Base-by-base conservation (phyloP, 768 basidiomycete genomes). In the Trametes coccinea region DNA sequence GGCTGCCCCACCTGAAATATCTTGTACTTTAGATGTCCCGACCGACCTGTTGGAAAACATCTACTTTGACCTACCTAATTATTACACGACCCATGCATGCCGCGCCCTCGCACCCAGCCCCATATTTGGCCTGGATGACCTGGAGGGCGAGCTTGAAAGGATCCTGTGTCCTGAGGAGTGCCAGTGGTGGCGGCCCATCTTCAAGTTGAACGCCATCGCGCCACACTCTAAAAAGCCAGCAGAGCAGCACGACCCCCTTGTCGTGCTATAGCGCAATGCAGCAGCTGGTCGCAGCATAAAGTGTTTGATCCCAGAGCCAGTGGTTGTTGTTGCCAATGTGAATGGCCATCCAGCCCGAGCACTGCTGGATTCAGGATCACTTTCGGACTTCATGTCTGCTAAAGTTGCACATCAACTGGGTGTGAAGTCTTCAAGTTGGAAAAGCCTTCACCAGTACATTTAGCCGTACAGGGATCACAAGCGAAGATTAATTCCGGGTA, bases 321-420 rank as follows among this genome's bases (percentile, higher is more conserved):
- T 69, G 0, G 57, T 73, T 0, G 55, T 72, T 0, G 47, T 61
- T 0, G 66, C 68, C 0, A 22, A 61, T 0, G 61, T 75, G 0
- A 70, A 75, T 17, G 69, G 72, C 0, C 53, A 65, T 0, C 59
- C 67, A 0, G 66, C 63, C 0, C 44, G 62, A 0, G 70, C 68
- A 0, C 41, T 74, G 4, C 14, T 75, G 0, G 71, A 76, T n/a
- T 60, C 68, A 0, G 70, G 73, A 1, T 76, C 71, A 0, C 13
- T 73, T 4, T 64, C 71, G 0, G 75, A 76, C 44, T 74, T 76
- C n/a, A 68, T 77, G 33, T 76, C 72, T 0, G 56, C 70, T 0
- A 73, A 61, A 0, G 4, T 77, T 0, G 72, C 66, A 0, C 67
- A 77, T 27, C 74, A 75, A 46, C 44, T 77, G 0, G 46, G 64